Evolutionary conservation across 2,329 filamentous ascomycete species (phyloP), one percentile per base, ranked within the genome.

Genomic region (Juglanconis juglandina): DNA sequence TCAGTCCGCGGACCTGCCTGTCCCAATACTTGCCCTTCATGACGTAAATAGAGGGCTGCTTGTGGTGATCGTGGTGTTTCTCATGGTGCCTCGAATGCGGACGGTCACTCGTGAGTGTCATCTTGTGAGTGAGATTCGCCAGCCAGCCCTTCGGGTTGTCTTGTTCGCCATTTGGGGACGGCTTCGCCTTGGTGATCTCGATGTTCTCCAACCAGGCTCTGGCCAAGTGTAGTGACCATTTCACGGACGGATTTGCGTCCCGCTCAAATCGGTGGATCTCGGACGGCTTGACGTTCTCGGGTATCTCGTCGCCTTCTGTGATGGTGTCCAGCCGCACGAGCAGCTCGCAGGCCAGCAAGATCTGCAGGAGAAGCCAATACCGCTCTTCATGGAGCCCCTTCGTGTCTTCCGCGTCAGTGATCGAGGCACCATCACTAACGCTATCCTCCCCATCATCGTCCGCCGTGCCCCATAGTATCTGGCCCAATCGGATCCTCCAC

Each of bases 401-500:
- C 11, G 76, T 69, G 37, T 76, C 76, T 30, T 77, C 76, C 24
- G 76, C 77, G 61, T 84, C 80, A 53, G 78, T 76, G 51, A 81
- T 78, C 10, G 78, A 76, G n/a, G 79, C 76, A 30, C 79, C 78
- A 60, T 85, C 83, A 48, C 79, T 78, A n/a, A 81, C 65, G 51
- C 80, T 77, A 64, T 84, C 82, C 47, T 82, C 81, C 50, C 79
- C 77, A 63, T 83, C 81, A 39, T 82, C 81, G 33, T 78, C 69
- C 5, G 77, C 73, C 14, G 77, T 75, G 14, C 82, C 86, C 88
- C 88, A 92, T 2, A 92, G 73, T 47, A 91, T 80, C 72, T 91
- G 88, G 6, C 89, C 89, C 1, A 92, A 77, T 11, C 87, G 80
- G 60, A 92, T 88, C 42, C 89, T 82, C 88, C 88, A 91, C 69